These are phyloP conservation scores for Neurospora tetrasperma DNA, from an alignment of 495 filamentous ascomycete genomes.

Conservation along the genomic window DNA sequence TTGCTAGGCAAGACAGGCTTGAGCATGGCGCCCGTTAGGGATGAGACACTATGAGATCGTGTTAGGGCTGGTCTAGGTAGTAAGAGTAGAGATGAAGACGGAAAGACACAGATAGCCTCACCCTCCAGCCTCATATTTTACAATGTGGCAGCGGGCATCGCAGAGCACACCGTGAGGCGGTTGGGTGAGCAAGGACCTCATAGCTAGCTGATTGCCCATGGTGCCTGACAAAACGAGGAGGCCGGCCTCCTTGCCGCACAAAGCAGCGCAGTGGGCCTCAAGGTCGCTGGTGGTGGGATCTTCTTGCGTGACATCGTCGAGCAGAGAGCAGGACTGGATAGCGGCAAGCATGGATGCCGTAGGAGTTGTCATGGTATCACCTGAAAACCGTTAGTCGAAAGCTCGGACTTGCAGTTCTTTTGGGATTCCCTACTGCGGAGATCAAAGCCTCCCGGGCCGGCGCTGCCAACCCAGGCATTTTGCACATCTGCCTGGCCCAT, in stretches of 20 bases:
- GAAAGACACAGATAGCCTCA: slow-evolving; percentile 2
- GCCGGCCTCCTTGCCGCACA: slow-evolving; percentile 62
- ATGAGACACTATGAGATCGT: slow-evolving; percentile 32
- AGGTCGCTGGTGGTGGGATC: slow-evolving; percentile 70
- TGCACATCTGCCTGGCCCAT: neutral
- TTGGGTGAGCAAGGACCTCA: slow-evolving; percentile 56
- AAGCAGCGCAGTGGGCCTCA: slow-evolving; percentile 55
- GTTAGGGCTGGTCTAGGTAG: neutral
- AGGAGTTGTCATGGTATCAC: slow-evolving; percentile 81
- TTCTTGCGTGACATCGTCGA: slow-evolving; percentile 79
- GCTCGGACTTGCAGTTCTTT: no score
- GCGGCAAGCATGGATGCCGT: slow-evolving; percentile 69
- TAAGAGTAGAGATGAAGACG: neutral
- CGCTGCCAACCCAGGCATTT: slow-evolving; percentile 31
- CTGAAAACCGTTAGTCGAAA: slow-evolving; percentile 21
- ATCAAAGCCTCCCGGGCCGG: slow-evolving; percentile 32
- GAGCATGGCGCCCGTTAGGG: slow-evolving; percentile 49
- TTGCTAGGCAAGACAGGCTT: slow-evolving; percentile 52
- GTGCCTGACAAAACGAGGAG: slow-evolving; percentile 81
- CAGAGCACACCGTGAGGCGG: slow-evolving; percentile 64
- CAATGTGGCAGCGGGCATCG: slow-evolving; percentile 57
- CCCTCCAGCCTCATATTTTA: slow-evolving; percentile 66
- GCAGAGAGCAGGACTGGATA: slow-evolving; percentile 46
- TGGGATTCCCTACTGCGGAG: slow-evolving; percentile 29
- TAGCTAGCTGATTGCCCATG: slow-evolving; percentile 75